Base-by-base conservation (phyloP, 1,139 yeast genomes). In the Saccharomyces hybrid region DNA sequence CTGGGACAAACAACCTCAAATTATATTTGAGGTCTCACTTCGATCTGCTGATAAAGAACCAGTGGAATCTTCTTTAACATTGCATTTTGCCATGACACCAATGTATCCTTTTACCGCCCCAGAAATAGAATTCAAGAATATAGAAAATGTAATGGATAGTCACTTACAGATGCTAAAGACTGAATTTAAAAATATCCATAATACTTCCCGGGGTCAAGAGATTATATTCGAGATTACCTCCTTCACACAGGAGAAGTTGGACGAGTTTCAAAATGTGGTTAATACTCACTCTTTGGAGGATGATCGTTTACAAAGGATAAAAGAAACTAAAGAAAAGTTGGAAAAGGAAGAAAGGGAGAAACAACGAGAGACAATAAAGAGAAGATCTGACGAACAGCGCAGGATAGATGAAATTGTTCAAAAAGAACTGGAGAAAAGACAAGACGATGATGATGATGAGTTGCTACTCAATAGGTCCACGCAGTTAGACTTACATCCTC, bases 91-190 rank as follows among this genome's bases (percentile, higher is more conserved):
- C 56, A 80, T 93, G 74, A 88, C 98, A 0, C 80, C 90, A 1
- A 89, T 96, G 1, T 93, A 93, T 64, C 99, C 99, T 0, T 73
- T 78, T 50, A 79, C 95, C 0, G 76, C 84, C 0, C 97, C 99
- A 0, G 72, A 81, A 1, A 81, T 91, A n/a, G 72, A 75, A 31
- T 68, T 93, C 23, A 68, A 76, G 42, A 72, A 83, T 42, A 80
- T 86, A 2, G 76, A 77, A 56, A 88, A 89, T 63, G 70, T 93
- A 1, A 73, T 85, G 49, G 78, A 81, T 29, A 78, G 85, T 4
- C 87, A 86, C 59, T 56, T 87, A n/a, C 73, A 74, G 7, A 65
- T 67, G 13, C 64, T 93, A 47, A 75, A 77, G 48, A 64, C 69
- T 11, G 75, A 76, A 56, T 76, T 87, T 44, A 72, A 73, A 14